phyloP scores from a whole-genome alignment of 2,329 filamentous ascomycete genomes.

The Talaromyces sp. region DNA sequence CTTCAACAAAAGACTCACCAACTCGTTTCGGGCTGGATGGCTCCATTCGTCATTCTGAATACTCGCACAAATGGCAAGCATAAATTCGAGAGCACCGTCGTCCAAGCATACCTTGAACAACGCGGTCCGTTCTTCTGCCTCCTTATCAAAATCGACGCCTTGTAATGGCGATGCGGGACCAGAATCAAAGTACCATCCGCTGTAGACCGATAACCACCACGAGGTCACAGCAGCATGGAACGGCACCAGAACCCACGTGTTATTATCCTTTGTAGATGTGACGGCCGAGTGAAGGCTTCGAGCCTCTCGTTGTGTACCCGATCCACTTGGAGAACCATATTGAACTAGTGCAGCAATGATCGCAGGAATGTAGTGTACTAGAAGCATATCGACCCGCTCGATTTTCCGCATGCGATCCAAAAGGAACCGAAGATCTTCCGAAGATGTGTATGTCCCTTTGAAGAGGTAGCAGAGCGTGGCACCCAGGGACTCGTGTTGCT shows the following conservation, averaged over 20 bases:
- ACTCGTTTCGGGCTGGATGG: conserved; percentile 74
- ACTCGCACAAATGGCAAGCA: conserved; percentile 78
- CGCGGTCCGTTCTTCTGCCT: conserved; percentile 65
- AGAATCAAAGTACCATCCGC: conserved; percentile 77
- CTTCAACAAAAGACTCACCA: conserved; percentile 76
- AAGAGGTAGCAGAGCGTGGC: conserved; percentile 75
- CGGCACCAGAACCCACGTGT: conserved; percentile 66
- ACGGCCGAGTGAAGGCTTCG: conserved; percentile 65
- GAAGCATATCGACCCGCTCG: conserved; percentile 69
- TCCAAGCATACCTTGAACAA: conserved; percentile 72
- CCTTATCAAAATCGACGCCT: conserved; percentile 59
- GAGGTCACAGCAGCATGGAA: conserved; percentile 73
- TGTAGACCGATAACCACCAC: conserved; percentile 93
- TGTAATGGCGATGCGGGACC: conserved; percentile 55
- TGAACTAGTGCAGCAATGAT: conserved; percentile 70
- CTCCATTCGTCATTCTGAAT: conserved; percentile 78
- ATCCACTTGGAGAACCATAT: conserved; percentile 72
- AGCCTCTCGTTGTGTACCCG: conserved; percentile 62
- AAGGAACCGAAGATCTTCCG: conserved; percentile 68
- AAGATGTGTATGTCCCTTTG: conserved; percentile 65
- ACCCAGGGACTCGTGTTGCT: conserved; percentile 84
- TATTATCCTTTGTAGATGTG: conserved; percentile 60
- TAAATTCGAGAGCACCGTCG: conserved; percentile 87
- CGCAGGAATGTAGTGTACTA: conserved; percentile 77
- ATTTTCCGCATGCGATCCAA: conserved; percentile 62